Evolutionary conservation across 768 basidiomycete genomes (phyloP).

Genomic region (Mycena floridula): DNA sequence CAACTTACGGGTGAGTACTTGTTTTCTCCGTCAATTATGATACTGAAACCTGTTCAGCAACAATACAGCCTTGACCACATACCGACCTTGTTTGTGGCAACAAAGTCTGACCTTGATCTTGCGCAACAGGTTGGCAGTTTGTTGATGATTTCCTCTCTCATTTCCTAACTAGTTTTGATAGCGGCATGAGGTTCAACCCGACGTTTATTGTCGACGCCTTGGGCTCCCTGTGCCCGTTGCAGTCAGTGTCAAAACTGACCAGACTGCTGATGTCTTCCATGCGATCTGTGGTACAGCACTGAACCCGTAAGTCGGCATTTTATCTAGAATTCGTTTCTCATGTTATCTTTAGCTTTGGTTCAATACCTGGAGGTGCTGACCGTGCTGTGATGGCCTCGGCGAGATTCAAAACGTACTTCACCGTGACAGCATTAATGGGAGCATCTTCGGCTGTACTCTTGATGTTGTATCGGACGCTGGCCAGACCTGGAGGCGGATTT

Average conservation of each 20-base stretch:
- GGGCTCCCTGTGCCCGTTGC: slow-evolving; percentile 92
- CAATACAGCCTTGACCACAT: slow-evolving; percentile 94
- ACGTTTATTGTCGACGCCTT: slow-evolving; percentile 89
- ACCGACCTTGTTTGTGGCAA: slow-evolving; percentile 96
- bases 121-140: slow-evolving; percentile 71
- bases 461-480: slow-evolving; percentile 62
- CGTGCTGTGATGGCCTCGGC: slow-evolving; percentile 67
- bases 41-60: slow-evolving; percentile 61
- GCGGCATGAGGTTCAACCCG: slow-evolving; percentile 98
- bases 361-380: slow-evolving; percentile 82
- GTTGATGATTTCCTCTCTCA: slow-evolving; percentile 2
- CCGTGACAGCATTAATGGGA: slow-evolving; percentile 66
- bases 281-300: slow-evolving; percentile 79
- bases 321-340: slow-evolving; percentile 15
- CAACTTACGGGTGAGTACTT: slow-evolving; percentile 83
- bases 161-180: slow-evolving; percentile 23
- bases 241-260: slow-evolving; percentile 83
- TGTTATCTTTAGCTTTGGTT: slow-evolving; percentile 36
- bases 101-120: slow-evolving; percentile 95
- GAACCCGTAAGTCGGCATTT: slow-evolving; percentile 62
- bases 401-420: slow-evolving; percentile 66
- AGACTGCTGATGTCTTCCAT: slow-evolving; percentile 84
- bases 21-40: slow-evolving; percentile 13
- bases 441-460: slow-evolving; percentile 69
- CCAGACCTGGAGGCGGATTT: slow-evolving; percentile 53